Evolutionary conservation across 192 early-diverging fungal species (phyloP), one percentile per base, ranked within the genome.

Genomic region (Jimgerdemannia flammicorona): DNA sequence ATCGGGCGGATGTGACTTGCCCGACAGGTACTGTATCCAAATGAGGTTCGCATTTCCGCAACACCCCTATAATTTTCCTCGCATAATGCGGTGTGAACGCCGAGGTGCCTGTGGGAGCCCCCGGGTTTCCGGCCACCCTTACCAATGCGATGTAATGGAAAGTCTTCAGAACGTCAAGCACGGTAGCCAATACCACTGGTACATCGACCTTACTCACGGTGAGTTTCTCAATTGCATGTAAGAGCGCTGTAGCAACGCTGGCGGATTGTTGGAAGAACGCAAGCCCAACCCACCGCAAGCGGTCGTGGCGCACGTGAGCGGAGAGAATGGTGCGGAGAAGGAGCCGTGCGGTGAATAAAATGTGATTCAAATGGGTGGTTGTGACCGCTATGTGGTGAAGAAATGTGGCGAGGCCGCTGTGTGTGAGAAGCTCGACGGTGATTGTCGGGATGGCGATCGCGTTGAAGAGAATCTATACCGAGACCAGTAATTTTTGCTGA

Each of bases 361-460:
- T 59, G 49, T 59, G 14, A 10, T 59, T 14, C 6, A 14, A 6
- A 59, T 59, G 49, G 8, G 49, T 59, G 14, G 49, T 14, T 59
- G 49, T 59, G 49, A 59, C 49, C 14, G 49, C 49, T 14, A 59
- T 59, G 40, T 76, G 78, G 9, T 87, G 83, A 3, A 92, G 39
- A 84, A 88, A 93, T 3, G 82, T 79, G 10, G 91, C 69, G 14
- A 93, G 78, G 9, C 90, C 90, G 40, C 80, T 83, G 67, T 90
- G 86, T n/a, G 80, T 89, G 69, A 92, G 79, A 72, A 90, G 63
- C 69, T 90, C 86, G 3, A 85, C 81, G 3, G 91, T 72, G 3
- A 87, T 85, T 43, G 84, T 80, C 6, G 92, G 85, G 4, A 90
- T 88, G 9, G 83, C 72, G 4, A 83, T 66, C 3, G 87, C 82